These are phyloP conservation scores for Tillandsia leiboldiana DNA, from an alignment of 176 grass and related monocot genomes.

Conservation along the genomic window DNA sequence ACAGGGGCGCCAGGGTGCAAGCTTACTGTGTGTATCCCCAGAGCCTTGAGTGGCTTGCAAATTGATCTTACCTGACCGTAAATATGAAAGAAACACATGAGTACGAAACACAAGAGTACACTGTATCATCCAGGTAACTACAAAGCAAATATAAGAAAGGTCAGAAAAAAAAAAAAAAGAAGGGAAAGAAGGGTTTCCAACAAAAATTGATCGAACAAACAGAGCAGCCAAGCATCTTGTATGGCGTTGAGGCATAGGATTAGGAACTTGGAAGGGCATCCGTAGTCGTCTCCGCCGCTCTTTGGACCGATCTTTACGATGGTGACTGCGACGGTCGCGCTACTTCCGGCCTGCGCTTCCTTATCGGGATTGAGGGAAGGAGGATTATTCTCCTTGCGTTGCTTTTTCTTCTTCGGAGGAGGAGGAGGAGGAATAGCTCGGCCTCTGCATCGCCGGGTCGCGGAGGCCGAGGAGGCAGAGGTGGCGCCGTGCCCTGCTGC, in stretches of 20 bases:
- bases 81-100: background rate
- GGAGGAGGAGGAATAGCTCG: no score
- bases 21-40: constrained; percentile 86
- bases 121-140: background rate
- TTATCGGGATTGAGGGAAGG: constrained; percentile 6
- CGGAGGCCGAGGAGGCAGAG: no score
- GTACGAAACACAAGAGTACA: no score
- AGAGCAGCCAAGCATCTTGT: constrained; percentile 22
- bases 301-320: background rate
- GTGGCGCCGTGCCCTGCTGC: no score
- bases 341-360: background rate
- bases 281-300: constrained; percentile 4
- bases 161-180: background rate
- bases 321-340: constrained; percentile 5
- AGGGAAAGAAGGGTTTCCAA: no score
- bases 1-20: constrained; percentile 56
- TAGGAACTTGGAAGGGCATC: constrained; percentile 72
- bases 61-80: constrained; percentile 42
- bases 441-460: no score
- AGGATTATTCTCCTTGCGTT: no score
- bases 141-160: background rate
- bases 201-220: no score
- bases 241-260: constrained; percentile 83
- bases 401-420: background rate
- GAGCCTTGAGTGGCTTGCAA: constrained; percentile 59